Evolutionary conservation across 2,329 filamentous ascomycete genomes (phyloP).

Genomic region (Cucurbitaria berberidis): DNA sequence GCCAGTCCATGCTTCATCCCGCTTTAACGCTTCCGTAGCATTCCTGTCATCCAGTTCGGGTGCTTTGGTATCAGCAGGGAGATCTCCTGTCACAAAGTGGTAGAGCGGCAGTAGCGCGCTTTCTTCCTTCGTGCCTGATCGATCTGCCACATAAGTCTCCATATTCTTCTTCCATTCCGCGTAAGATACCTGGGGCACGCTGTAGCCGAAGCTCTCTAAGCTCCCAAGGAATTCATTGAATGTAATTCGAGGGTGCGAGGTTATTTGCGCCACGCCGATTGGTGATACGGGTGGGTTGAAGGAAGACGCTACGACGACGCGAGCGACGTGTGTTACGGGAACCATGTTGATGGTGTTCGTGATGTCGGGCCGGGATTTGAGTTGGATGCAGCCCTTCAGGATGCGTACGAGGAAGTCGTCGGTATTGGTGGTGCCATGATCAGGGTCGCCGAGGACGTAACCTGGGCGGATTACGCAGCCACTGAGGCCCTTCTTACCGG

Average conservation of each 20-base stretch:
- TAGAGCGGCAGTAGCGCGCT: conserved; percentile 74
- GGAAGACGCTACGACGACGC: conserved; percentile 76
- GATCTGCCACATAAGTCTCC: conserved; percentile 68
- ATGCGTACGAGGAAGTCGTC: conserved; percentile 92
- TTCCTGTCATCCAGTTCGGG: conserved; percentile 78
- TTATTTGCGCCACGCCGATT: conserved; percentile 75
- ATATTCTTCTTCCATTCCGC: conserved; percentile 71
- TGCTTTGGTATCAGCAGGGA: conserved; percentile 73
- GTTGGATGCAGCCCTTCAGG: conserved; percentile 85
- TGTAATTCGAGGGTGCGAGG: conserved; percentile 76
- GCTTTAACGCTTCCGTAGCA: conserved; percentile 67
- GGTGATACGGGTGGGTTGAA: conserved; percentile 66
- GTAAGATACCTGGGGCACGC: conserved; percentile 70
- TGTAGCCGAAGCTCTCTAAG: conserved; percentile 75
- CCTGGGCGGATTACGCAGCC: conserved; percentile 82
- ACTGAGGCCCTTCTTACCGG: conserved; percentile 75
- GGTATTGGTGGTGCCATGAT: conserved; percentile 72
- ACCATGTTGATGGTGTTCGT: conserved; percentile 88
- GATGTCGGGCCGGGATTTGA: conserved; percentile 75
- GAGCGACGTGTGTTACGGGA: conserved; percentile 81
- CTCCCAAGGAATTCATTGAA: conserved; percentile 78
- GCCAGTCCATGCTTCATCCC: conserved; percentile 66
- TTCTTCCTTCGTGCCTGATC: conserved; percentile 65
- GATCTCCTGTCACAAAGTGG: conserved; percentile 72
- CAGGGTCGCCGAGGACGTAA: conserved; percentile 78